Evolutionary conservation across 345 rosid genomes (phyloP).

Genomic region (Rhodamnia argentea): DNA sequence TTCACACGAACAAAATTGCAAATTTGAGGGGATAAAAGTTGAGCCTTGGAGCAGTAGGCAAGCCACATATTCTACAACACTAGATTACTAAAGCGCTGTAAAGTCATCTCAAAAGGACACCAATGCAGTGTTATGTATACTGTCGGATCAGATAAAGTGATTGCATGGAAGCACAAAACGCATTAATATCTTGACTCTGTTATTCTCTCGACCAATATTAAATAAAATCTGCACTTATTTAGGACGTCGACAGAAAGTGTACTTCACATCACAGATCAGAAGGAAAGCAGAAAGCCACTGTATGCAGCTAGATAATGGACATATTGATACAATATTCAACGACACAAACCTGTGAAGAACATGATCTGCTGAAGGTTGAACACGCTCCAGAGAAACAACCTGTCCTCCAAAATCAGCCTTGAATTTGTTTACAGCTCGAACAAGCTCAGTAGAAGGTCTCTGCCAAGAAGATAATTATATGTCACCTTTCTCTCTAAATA

Average conservation of each 20-base stretch:
- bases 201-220: not conserved
- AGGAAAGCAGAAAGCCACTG: not conserved
- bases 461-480: conserved; percentile 7
- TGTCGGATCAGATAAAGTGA: not conserved
- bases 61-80: not conserved
- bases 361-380: conserved; percentile 92
- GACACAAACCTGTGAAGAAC: conserved; percentile 72
- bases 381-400: conserved; percentile 72
- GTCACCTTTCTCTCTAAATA: not conserved
- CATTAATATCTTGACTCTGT: not conserved
- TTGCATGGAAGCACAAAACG: not conserved
- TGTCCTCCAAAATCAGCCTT: conserved; percentile 96
- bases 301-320: not conserved
- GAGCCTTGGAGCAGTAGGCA: not conserved
- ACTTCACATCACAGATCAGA: not conserved
- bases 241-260: not conserved
- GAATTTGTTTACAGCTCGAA: conserved; percentile 86
- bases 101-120: not conserved
- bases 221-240: not conserved
- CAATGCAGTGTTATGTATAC: not conserved
- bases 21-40: not conserved
- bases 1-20: not conserved
- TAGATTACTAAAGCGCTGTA: not conserved
- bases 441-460: conserved; percentile 84
- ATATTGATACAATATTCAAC: not conserved